Conservation (phyloP, 768 basidiomycete genomes). For the Clathrus columnatus region DNA sequence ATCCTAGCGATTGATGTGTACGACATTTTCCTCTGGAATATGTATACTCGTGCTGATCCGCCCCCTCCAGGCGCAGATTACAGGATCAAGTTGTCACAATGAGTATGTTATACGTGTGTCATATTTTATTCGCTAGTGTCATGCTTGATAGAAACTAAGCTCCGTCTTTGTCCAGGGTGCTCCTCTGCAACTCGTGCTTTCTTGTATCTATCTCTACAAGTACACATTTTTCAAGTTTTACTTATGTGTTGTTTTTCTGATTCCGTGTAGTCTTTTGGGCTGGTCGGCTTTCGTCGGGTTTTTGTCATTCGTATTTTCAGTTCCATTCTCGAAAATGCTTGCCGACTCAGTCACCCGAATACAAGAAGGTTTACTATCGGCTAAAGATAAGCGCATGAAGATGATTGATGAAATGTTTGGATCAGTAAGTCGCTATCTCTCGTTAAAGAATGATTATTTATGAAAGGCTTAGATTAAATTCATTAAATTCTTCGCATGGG, state of each 20-base stretch:
- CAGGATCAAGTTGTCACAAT: not conserved
- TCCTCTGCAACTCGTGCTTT: constrained; percentile 27
- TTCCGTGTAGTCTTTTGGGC: constrained; percentile 31
- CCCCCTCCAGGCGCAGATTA: not conserved
- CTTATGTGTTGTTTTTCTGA: not conserved
- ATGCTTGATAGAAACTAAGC: not conserved
- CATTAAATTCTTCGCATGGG: constrained; percentile 38
- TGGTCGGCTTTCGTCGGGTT: constrained; percentile 39
- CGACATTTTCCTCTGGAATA: not conserved
- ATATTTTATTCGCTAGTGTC: not conserved
- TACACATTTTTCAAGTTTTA: constrained; percentile 1
- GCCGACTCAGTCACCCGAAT: constrained; percentile 31
- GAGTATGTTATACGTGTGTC: constrained; percentile 1
- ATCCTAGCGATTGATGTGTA: constrained; percentile 23
- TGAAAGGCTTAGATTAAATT: constrained; percentile 19
- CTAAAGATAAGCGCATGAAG: constrained; percentile 35
- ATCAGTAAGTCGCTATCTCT: constrained; percentile 15
- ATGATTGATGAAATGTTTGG: constrained; percentile 38
- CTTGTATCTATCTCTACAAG: constrained; percentile 28
- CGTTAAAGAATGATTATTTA: not conserved
- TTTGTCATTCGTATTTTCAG: constrained; percentile 29
- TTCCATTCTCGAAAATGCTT: constrained; percentile 33
- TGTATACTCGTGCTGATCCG: constrained; percentile 2
- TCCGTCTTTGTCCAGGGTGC: constrained; percentile 18
- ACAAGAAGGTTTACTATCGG: constrained; percentile 23